Base-by-base conservation (phyloP, 1,284 basidiomycete genomes). In the Quambalaria eucalypti region DNA sequence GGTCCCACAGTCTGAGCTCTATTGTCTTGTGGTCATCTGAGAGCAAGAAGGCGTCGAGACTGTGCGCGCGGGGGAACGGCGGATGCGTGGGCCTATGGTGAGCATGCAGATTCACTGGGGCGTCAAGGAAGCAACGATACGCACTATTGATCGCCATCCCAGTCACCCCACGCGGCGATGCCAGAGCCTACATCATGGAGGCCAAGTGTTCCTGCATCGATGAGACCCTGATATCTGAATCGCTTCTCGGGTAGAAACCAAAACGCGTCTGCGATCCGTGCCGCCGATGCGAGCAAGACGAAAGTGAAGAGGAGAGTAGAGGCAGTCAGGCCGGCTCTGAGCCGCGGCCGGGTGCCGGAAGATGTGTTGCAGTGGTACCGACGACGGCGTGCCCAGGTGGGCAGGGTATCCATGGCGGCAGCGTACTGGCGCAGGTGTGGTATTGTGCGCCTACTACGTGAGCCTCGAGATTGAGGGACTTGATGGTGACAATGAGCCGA, bases 141-240 rank as follows among this genome's bases (percentile, higher is more conserved):
- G n/a, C 74, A 93, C 89, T 88, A 88, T 73, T 95, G 90, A 73
- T 97, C 91, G 4, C 88, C 91, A 74, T 96, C 85, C 76, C 90
- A 92, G 78, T 98, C 93, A 28, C 90, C 93, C 69, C 91, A 87
- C 1, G 91, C 92, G 48, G 88, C 81, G 28, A 95, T 81, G 54
- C 87, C 82, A 23, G 84, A 38, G 83, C 61, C 42, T n/a, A 79
- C 79, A 36, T 81, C 81, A 19, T 64, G 65, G 19, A 98, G 78
- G 1, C 91, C 92, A 65, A 95, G 80, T 0, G 83, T 77, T 1
- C 90, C 92, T 1, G 90, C 86, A 62, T 84, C 80, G 57, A 95
- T 80, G 47, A 97, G 81, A 0, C 86, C 83, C 68, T 93, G 92
- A 52, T 85, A 83, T n/a, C 82, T 85, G 79, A 91, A 95, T 40